These are phyloP conservation scores for Suhomyces atakaporum DNA, from an alignment of 1,139 yeast genomes.

Conservation along the genomic window DNA sequence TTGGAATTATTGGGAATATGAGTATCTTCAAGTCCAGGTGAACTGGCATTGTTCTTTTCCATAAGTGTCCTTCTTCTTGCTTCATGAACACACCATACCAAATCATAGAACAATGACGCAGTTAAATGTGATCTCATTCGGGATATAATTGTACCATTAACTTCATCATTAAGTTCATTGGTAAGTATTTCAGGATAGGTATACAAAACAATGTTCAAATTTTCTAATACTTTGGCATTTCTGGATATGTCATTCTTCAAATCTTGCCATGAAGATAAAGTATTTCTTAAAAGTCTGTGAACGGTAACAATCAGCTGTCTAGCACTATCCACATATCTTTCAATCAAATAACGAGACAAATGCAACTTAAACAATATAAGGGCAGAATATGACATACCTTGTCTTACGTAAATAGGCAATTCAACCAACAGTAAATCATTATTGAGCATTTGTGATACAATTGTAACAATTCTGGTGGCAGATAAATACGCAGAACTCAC, in stretches of 20 bases:
- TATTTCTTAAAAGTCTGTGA: conserved; percentile 82
- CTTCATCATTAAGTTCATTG: conserved; percentile 24
- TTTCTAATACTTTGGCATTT: conserved; percentile 91
- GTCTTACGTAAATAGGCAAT: conserved; percentile 84
- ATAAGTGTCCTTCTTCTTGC: conserved; percentile 75
- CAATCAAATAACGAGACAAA: conserved; percentile 72
- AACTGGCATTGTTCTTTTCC: conserved; percentile 33
- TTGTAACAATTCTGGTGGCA: conserved; percentile 80
- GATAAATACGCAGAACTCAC: conserved; percentile 80
- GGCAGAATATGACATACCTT: conserved; percentile 80
- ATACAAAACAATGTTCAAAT: conserved; percentile 80
- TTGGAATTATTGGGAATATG: conserved; percentile 3
- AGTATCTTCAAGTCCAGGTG: conserved; percentile 8
- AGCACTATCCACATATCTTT: conserved; percentile 82
- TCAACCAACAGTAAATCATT: conserved; percentile 72
- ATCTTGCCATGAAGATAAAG: conserved; percentile 87
- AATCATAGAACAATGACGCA: conserved; percentile 86
- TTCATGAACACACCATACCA: conserved; percentile 94
- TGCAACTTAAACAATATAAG: conserved; percentile 79
- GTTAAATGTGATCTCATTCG: conserved; percentile 92
- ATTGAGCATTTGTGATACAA: conserved; percentile 65
- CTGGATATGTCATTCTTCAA: conserved; percentile 89
- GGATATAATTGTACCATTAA: conserved; percentile 65
- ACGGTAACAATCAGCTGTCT: conserved; percentile 93
- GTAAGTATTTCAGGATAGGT: conserved; percentile 85